These are phyloP conservation scores for Hemileccinum impolitum DNA, from an alignment of 768 basidiomycete genomes.

Conservation along the genomic window DNA sequence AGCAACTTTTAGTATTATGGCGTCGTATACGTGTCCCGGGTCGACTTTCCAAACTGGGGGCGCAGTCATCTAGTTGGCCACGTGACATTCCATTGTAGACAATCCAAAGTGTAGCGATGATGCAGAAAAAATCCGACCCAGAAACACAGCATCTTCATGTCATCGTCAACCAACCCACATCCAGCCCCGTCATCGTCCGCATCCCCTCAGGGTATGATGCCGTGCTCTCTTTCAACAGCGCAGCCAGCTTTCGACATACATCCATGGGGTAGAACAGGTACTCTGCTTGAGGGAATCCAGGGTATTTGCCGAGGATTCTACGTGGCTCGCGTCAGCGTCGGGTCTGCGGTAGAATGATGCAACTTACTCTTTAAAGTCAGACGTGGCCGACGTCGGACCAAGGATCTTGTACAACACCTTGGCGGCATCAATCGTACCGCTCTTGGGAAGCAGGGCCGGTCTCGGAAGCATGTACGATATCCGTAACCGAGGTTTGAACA, in stretches of 20 bases:
- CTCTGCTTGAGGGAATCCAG: conserved; percentile 87
- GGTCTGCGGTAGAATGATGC: not conserved
- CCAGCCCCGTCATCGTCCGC: conserved; percentile 75
- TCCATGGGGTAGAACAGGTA: conserved; percentile 78
- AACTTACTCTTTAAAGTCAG: conserved; percentile 28
- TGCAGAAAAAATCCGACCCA: not conserved
- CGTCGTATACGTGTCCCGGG: conserved; percentile 5
- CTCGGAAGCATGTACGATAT: conserved; percentile 65
- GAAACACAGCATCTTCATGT: conserved; percentile 1
- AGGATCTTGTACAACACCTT: conserved; percentile 86
- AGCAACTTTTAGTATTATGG: not conserved
- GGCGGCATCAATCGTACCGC: conserved; percentile 61
- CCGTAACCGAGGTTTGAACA: conserved; percentile 88
- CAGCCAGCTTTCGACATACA: conserved; percentile 69
- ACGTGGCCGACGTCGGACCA: conserved; percentile 48
- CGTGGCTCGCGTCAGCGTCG: not conserved
- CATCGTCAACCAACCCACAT: conserved; percentile 70
- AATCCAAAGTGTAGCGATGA: too few species aligned
- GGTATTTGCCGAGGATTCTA: conserved; percentile 66
- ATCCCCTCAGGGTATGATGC: conserved; percentile 69
- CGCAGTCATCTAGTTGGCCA: conserved; percentile 3
- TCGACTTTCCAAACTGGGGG: conserved; percentile 10
- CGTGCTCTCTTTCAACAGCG: conserved; percentile 74
- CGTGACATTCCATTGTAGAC: conserved; percentile 4
- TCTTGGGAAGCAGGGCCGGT: conserved; percentile 57